A percentile compares a stretch with the other conserved stretches of the same genome.
Evolutionary conservation across 805 yeast species (phyloP).

Genomic region (Monosporozyma yasuniensis): DNA sequence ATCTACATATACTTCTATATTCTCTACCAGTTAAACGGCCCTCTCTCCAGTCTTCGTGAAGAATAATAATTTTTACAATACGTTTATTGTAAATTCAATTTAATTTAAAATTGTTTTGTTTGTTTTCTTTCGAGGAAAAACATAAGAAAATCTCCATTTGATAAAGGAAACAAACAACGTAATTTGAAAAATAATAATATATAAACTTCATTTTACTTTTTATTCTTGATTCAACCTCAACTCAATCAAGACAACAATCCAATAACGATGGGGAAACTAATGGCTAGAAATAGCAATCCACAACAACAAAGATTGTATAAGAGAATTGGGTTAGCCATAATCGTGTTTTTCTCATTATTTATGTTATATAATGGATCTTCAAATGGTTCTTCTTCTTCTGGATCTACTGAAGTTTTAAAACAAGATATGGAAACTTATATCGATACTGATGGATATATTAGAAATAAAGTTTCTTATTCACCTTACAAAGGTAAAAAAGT

Average conservation of each 20-base stretch:
- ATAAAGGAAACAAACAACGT: no score
- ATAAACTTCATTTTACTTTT: no score
- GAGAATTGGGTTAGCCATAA: constrained; percentile 10
- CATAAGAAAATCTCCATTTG: no score
- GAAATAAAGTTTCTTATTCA: constrained; percentile 10
- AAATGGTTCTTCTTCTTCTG: constrained; percentile 2
- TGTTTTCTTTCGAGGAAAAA: no score
- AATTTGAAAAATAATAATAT: no score
- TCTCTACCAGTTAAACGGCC: no score
- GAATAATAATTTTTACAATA: no score
- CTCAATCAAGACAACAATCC: not conserved
- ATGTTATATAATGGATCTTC: constrained; percentile 12
- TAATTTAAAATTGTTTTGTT: no score
- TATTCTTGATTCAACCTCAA: not conserved
- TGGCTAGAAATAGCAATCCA: constrained; percentile 6
- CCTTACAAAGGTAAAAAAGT: constrained; percentile 32
- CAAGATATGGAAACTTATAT: not conserved
- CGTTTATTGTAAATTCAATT: no score
- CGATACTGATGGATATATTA: constrained; percentile 8
- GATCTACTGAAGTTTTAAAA: not conserved
- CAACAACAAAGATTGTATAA: constrained; percentile 11
- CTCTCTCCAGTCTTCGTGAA: no score
- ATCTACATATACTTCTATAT: no score
- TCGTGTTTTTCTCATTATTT: constrained; percentile 13
- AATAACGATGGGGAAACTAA: constrained; percentile 9